Evolutionary conservation across 2,329 filamentous ascomycete genomes (phyloP).

Genomic region (Fusarium denticulatum): DNA sequence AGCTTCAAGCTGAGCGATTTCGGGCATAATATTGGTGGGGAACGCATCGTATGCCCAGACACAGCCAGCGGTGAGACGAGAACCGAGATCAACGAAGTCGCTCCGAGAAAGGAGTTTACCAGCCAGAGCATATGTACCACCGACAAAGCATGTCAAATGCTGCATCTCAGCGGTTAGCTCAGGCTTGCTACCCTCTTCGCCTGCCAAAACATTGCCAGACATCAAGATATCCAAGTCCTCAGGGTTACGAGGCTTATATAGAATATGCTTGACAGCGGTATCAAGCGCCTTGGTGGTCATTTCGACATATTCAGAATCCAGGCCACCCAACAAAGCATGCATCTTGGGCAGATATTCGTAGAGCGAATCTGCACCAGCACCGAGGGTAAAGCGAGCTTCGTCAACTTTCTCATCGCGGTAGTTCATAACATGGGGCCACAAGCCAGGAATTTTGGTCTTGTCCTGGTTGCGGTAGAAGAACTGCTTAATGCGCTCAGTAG

Average conservation of each 20-base stretch:
- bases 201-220: constrained; percentile 55
- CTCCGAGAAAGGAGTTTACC: constrained; percentile 66
- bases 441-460: constrained; percentile 72
- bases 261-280: constrained; percentile 67
- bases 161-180: constrained; percentile 53
- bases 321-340: constrained; percentile 71
- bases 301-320: constrained; percentile 67
- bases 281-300: constrained; percentile 74
- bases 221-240: constrained; percentile 69
- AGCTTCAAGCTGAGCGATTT: constrained; percentile 54
- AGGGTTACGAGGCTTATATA: constrained; percentile 75
- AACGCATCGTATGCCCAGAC: constrained; percentile 64
- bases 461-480: constrained; percentile 73
- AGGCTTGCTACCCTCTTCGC: constrained; percentile 35
- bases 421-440: constrained; percentile 77
- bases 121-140: constrained; percentile 75
- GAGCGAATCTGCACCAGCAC: constrained; percentile 58
- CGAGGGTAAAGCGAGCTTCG: constrained; percentile 55
- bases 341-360: constrained; percentile 72
- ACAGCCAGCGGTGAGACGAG: constrained; percentile 62
- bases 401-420: constrained; percentile 62
- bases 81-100: constrained; percentile 59
- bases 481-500: constrained; percentile 77
- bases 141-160: constrained; percentile 76
- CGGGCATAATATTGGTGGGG: constrained; percentile 64